Evolutionary conservation across 352 stramenopile species (phyloP), one percentile per base, ranked within the genome.

Genomic region (Globisporangium lucens): DNA sequence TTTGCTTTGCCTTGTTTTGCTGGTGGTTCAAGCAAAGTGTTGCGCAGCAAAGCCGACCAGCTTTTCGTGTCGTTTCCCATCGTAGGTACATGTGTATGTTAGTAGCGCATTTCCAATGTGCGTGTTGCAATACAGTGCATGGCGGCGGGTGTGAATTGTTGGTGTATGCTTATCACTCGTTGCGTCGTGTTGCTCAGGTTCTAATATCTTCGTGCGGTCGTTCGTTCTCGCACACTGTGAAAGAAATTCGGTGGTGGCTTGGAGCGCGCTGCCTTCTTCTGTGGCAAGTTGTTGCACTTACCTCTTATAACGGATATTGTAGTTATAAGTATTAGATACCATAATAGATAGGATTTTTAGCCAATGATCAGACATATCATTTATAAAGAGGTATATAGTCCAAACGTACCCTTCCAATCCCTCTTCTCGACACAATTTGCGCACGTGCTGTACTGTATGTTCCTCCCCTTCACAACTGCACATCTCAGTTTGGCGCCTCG

Each of bases 211-310:
- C 43, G 17, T 51, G 43, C 4, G n/a, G 43, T 51, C 43, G 43
- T 41, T 41, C 35, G 43, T n/a, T 15, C 41, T 49, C 15, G 13
- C 41, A 49, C 13, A 49, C 13, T 49, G 35, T 43, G 43, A 51
- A 51, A 51, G 43, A 51, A 51, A 51, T 51, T 51, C 43, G 43
- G 43, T 51, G 43, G 43, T 17, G 43, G 43, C 43, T 51, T 51
- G 6, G 8, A 51, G n/a, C 43, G 43, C 3, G 17, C 43, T 51
- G 17, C 43, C 43, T 51, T 51, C 43, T 51, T 51, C 43, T 51
- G 43, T 9, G 6, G 47, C n/a, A 55, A 55, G 47, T 55, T 55
- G 47, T 55, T 29, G 10, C 6, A 5, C 2, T 9, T 6, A 4
- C 56, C 56, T 61, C 36, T 33, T 24, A 13, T 47, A 61, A 2